Evolutionary conservation across 73 alveolate species (phyloP).

Genomic region (Paramecium sexaurelia): DNA sequence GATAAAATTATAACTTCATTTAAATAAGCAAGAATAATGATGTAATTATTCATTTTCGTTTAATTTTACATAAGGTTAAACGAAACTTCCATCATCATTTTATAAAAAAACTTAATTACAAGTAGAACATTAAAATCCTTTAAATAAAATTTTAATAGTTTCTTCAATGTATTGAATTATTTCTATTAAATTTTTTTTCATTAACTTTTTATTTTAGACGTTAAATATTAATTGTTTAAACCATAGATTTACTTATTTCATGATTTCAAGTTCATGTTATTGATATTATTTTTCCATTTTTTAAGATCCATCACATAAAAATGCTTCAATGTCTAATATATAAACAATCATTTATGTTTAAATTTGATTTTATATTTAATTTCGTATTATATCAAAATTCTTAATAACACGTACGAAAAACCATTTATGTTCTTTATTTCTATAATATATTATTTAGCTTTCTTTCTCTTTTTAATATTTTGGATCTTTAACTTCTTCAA

Average conservation of each 20-base stretch:
- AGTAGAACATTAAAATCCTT: neutral
- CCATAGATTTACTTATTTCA: neutral
- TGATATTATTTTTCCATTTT: neutral
- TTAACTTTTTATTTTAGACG: neutral
- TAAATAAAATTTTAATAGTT: neutral
- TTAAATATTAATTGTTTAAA: conserved; percentile 5
- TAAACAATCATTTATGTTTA: neutral
- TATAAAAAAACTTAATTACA: neutral
- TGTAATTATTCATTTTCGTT: neutral
- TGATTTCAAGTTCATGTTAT: neutral
- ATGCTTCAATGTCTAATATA: neutral
- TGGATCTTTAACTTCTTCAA: conserved; percentile 17
- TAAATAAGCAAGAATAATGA: conserved; percentile 14
- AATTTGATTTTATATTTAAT: neutral
- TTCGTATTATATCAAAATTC: neutral
- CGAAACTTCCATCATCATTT: neutral
- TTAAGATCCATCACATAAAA: neutral
- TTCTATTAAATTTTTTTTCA: neutral
- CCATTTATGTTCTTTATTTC: neutral
- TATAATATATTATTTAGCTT: neutral
- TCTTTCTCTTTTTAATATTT: neutral
- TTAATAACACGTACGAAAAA: neutral
- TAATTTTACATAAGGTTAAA: neutral
- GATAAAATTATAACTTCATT: neutral
- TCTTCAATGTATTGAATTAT: neutral